phyloP scores from a whole-genome alignment of 345 rosid species.

The Gossypium raimondii region DNA sequence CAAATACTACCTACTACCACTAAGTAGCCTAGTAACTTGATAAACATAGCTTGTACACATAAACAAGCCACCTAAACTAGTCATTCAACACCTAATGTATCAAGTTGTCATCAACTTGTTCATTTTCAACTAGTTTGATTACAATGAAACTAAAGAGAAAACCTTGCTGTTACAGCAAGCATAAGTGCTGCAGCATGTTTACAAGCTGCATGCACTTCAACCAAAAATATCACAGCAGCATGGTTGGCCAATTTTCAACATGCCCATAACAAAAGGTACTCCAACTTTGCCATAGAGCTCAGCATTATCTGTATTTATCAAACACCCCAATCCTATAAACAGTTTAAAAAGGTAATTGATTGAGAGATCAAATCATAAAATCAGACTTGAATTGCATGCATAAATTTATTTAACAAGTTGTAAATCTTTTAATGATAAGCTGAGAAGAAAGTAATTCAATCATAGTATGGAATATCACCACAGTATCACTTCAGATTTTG shows the following conservation, averaged over 20 bases:
- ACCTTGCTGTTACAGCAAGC: too few relatives aligned
- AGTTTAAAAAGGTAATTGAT: not conserved
- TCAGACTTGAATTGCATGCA: not conserved
- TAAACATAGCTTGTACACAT: too few relatives aligned
- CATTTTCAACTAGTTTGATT: too few relatives aligned
- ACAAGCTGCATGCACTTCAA: too few relatives aligned
- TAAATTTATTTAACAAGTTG: not conserved
- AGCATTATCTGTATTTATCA: slow-evolving; percentile 53
- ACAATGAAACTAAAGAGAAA: too few relatives aligned
- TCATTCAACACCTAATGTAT: too few relatives aligned
- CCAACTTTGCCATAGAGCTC: slow-evolving; percentile 84
- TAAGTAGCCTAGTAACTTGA: too few relatives aligned
- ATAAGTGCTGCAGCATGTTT: too few relatives aligned
- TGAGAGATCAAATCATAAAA: not conserved
- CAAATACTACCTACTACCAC: too few relatives aligned
- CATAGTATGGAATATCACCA: not conserved
- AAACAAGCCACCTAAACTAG: too few relatives aligned
- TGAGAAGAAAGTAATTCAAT: slow-evolving; percentile 5
- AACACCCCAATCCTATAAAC: not conserved
- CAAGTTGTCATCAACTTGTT: too few relatives aligned
- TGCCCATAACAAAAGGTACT: slow-evolving; percentile 96
- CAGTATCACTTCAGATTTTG: not conserved
- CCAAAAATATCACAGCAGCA: too few relatives aligned
- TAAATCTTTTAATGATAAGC: not conserved
- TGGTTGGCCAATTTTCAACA: slow-evolving; percentile 8